A percentile compares a stretch with the other conserved stretches of the same genome.
Evolutionary conservation across 148 eudicot genomes (phyloP).

Genomic region (Hydrangea macrophylla): DNA sequence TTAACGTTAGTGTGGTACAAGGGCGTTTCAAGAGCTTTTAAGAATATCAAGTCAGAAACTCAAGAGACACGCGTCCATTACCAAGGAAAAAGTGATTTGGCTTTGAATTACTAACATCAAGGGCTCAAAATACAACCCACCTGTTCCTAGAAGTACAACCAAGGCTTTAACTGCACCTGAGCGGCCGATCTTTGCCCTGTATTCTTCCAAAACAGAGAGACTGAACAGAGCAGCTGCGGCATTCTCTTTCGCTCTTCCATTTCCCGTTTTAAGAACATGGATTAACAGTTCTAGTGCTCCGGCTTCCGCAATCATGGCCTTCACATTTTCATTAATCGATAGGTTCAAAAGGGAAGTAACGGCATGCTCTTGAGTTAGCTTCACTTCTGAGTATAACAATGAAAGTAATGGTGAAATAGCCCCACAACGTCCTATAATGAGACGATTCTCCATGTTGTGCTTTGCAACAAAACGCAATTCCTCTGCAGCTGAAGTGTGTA

Average conservation of each 20-base stretch:
- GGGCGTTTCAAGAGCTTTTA: too few relatives aligned
- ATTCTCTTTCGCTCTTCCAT: constrained; percentile 70
- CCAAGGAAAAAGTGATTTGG: too few relatives aligned
- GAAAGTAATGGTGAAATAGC: constrained; percentile 71
- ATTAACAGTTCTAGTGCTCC: constrained; percentile 77
- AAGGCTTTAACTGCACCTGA: constrained; percentile 72
- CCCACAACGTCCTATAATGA: constrained; percentile 56
- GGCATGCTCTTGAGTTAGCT: constrained; percentile 80
- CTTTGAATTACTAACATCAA: too few relatives aligned
- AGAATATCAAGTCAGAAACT: too few relatives aligned
- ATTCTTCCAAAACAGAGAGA: constrained; percentile 74
- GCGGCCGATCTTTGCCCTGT: constrained; percentile 78
- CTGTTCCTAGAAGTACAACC: constrained; percentile 71
- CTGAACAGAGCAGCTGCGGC: constrained; percentile 94
- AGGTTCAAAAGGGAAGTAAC: constrained; percentile 86
- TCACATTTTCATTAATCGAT: constrained; percentile 71
- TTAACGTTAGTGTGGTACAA: too few relatives aligned
- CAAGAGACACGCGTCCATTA: too few relatives aligned
- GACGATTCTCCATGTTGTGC: constrained; percentile 71
- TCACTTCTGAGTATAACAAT: constrained; percentile 50
- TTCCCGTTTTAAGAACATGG: constrained; percentile 71
- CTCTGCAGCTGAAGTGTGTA: constrained; percentile 59
- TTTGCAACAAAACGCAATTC: constrained; percentile 74
- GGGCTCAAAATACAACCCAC: too few relatives aligned
- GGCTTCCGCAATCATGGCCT: constrained; percentile 59